Conservation (phyloP, 768 basidiomycete genomes). For the Cantharellus anzutake region DNA sequence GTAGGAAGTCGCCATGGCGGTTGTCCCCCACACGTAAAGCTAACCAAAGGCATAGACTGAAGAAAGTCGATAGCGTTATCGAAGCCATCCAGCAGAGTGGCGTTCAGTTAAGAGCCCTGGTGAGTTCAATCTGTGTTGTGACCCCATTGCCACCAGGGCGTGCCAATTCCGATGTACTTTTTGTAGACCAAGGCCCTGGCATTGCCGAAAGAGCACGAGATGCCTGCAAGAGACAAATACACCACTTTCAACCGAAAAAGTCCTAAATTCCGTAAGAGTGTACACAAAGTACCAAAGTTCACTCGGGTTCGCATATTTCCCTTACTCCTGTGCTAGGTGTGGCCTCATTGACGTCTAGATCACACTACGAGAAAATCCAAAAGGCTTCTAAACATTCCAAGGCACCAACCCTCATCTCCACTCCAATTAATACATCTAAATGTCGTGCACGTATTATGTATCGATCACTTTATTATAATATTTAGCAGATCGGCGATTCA, state of each 20-base stretch:
- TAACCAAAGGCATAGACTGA: slow-evolving; percentile 72
- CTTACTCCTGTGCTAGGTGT: background rate
- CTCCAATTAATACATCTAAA: background rate
- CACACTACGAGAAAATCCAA: slow-evolving; percentile 73
- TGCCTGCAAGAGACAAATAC: slow-evolving; percentile 88
- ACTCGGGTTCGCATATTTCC: slow-evolving; percentile 45
- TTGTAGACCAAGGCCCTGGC: slow-evolving; percentile 49
- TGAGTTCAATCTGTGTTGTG: slow-evolving; percentile 21
- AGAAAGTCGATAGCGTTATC: slow-evolving; percentile 86
- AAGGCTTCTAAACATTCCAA: slow-evolving; percentile 47
- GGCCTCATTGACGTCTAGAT: slow-evolving; percentile 32
- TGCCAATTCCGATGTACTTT: background rate
- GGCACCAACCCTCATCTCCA: background rate
- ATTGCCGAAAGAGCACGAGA: slow-evolving; percentile 85
- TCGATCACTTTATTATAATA: background rate
- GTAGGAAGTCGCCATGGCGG: slow-evolving; percentile 90
- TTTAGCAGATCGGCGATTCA: slow-evolving; percentile 14
- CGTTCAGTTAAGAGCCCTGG: slow-evolving; percentile 54
- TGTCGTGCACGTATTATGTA: background rate
- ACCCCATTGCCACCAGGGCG: background rate
- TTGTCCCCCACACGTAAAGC: slow-evolving; percentile 83
- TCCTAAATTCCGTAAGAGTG: slow-evolving; percentile 75
- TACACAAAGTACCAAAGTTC: slow-evolving; percentile 97
- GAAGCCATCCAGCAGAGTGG: slow-evolving; percentile 72
- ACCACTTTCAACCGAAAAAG: slow-evolving; percentile 60